A percentile compares a stretch with the other conserved stretches of the same genome.
Conservation (phyloP, 139 green algal species). For the Tetraselmis striata region DNA sequence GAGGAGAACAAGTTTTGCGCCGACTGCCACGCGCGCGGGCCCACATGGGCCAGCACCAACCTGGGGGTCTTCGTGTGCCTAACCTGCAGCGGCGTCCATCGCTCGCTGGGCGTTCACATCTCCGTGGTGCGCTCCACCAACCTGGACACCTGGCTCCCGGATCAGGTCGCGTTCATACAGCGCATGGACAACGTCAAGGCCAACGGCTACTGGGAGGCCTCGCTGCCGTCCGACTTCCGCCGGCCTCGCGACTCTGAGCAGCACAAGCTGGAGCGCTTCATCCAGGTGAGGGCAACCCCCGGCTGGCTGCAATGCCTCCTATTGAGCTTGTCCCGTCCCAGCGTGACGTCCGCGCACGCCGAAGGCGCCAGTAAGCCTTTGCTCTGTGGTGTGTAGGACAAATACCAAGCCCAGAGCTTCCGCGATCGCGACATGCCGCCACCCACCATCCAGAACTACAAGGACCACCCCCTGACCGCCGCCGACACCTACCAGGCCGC, state of each 20-base stretch:
- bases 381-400: no score
- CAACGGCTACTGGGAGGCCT: conserved; percentile 80
- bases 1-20: conserved; percentile 73
- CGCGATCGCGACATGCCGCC: conserved; percentile 6
- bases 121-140: conserved; percentile 75
- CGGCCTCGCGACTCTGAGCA: conserved; percentile 60
- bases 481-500: neutral
- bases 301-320: no score
- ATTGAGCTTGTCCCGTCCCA: no score
- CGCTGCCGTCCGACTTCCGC: conserved; percentile 58
- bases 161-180: conserved; percentile 81
- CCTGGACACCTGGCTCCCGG: conserved; percentile 88
- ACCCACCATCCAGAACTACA: conserved; percentile 74
- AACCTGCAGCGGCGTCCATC: conserved; percentile 81
- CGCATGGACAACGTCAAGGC: conserved; percentile 73
- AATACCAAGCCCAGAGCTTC: conserved; percentile 49
- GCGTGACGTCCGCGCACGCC: no score
- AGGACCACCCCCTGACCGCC: conserved; percentile 50
- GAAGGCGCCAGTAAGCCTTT: no score
- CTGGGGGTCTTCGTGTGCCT: conserved; percentile 86
- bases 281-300: no score
- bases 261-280: conserved; percentile 59
- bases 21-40: conserved; percentile 71
- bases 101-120: conserved; percentile 81
- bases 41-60: conserved; percentile 80